A percentile compares a stretch with the other conserved stretches of the same genome.
Conservation (phyloP, 2,329 filamentous ascomycete species). For the Drechslera avenae region DNA sequence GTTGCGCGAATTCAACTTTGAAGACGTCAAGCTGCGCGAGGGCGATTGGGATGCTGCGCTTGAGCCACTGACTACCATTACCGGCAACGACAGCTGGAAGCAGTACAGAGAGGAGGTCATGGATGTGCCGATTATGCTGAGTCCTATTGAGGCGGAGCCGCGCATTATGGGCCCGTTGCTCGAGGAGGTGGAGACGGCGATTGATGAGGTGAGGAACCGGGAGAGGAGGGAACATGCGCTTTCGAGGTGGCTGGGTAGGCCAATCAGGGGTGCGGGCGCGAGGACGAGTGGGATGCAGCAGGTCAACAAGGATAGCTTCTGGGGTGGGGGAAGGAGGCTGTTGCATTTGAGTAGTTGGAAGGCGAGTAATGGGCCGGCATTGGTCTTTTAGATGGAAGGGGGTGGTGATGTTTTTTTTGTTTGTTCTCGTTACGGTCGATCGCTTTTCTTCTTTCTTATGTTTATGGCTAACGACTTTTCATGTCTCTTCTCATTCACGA, state of each 20-base stretch:
- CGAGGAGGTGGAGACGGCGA: slow-evolving; percentile 38
- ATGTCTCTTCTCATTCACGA: not conserved
- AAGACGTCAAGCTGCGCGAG: slow-evolving; percentile 71
- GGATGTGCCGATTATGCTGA: slow-evolving; percentile 49
- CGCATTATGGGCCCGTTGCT: slow-evolving; percentile 43
- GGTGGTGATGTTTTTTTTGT: not conserved
- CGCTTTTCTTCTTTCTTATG: not conserved
- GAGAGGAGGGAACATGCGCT: slow-evolving; percentile 32
- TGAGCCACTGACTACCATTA: slow-evolving; percentile 65
- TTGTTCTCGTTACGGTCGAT: not conserved
- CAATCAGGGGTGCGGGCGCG: slow-evolving; percentile 13
- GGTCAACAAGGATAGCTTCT: slow-evolving; percentile 43
- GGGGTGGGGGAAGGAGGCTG: slow-evolving; percentile 31
- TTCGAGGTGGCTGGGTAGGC: slow-evolving; percentile 42
- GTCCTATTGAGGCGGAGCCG: slow-evolving; percentile 41
- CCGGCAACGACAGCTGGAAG: slow-evolving; percentile 50
- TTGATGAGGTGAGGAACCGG: slow-evolving; percentile 28
- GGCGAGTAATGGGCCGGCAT: not conserved
- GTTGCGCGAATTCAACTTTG: slow-evolving; percentile 79
- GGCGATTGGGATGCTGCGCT: slow-evolving; percentile 84
- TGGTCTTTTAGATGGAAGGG: slow-evolving; percentile 7
- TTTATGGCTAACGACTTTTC: not conserved
- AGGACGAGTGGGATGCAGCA: no score
- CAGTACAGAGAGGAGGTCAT: slow-evolving; percentile 50
- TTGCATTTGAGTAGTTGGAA: slow-evolving; percentile 13